phyloP scores from a whole-genome alignment of 352 stramenopile species.

The Phytophthora syringae region DNA sequence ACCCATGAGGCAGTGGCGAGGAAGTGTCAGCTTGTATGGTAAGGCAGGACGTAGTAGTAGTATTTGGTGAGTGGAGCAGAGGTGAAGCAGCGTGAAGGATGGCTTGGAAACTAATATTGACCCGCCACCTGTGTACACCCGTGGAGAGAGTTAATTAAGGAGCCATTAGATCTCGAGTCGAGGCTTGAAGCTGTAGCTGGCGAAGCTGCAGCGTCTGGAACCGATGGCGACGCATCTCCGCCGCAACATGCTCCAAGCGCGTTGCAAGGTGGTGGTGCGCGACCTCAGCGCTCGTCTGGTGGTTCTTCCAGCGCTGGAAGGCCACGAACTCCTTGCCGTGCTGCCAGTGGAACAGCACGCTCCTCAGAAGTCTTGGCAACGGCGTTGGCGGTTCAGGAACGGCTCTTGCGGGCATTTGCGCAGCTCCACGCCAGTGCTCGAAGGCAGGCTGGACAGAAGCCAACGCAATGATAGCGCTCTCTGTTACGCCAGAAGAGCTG shows the following conservation, averaged over 20 bases:
- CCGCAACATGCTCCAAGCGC: slow-evolving; percentile 33
- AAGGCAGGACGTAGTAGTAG: slow-evolving; percentile 13
- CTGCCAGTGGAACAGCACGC: slow-evolving; percentile 44
- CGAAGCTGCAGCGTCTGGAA: slow-evolving; percentile 31
- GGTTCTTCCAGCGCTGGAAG: slow-evolving; percentile 48
- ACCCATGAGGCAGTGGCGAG: background rate
- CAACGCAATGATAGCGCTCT: slow-evolving; percentile 16
- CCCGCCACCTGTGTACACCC: slow-evolving; percentile 7
- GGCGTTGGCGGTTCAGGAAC: slow-evolving; percentile 10
- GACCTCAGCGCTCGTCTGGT: slow-evolving; percentile 21
- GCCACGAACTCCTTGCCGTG: slow-evolving; percentile 36
- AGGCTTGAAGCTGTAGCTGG: slow-evolving; percentile 39
- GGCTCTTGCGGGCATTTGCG: background rate
- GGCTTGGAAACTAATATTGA: slow-evolving; percentile 25
- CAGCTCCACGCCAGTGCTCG: slow-evolving; percentile 25
- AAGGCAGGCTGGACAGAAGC: slow-evolving; percentile 28
- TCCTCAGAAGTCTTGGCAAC: slow-evolving; percentile 23
- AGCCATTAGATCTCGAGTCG: slow-evolving; percentile 6
- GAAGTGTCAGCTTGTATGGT: background rate
- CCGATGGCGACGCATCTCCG: slow-evolving; percentile 42
- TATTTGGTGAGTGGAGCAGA: slow-evolving; percentile 17
- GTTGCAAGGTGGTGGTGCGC: slow-evolving; percentile 34
- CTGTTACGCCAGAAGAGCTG: background rate
- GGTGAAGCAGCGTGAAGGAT: slow-evolving; percentile 12
- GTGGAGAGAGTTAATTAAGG: background rate